Percentiles rank a stretch among this genome's conserved stretches.
phyloP scores from a whole-genome alignment of 2,329 filamentous ascomycete genomes.

The Acrodontium crateriforme region DNA sequence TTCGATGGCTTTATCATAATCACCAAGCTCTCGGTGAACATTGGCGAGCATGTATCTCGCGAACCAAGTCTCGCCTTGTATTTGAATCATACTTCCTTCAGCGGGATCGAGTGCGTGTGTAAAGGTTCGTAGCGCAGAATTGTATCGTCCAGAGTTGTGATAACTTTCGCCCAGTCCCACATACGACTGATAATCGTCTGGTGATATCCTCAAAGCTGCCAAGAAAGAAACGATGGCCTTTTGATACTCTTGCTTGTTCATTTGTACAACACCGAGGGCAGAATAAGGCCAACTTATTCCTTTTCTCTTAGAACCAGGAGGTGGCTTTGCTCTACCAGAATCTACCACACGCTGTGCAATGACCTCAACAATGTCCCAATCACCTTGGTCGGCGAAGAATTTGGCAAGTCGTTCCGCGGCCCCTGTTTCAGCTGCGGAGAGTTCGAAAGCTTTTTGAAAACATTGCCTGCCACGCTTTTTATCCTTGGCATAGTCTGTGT shows the following conservation, averaged over 20 bases:
- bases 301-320: constrained; percentile 84
- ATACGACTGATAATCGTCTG: constrained; percentile 87
- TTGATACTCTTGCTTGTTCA: constrained; percentile 84
- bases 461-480: constrained; percentile 76
- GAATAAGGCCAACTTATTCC: constrained; percentile 94
- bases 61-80: constrained; percentile 70
- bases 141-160: constrained; percentile 80
- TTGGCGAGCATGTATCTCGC: constrained; percentile 95
- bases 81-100: constrained; percentile 39
- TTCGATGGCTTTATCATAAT: constrained; percentile 67
- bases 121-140: constrained; percentile 88
- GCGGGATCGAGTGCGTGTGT: constrained; percentile 70
- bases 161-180: constrained; percentile 96
- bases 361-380: constrained; percentile 94
- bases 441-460: constrained; percentile 90
- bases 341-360: constrained; percentile 83
- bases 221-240: constrained; percentile 88
- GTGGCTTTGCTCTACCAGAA: constrained; percentile 81
- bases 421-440: constrained; percentile 73
- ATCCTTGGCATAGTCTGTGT: constrained; percentile 80
- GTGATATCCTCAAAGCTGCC: constrained; percentile 68
- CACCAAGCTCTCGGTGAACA: constrained; percentile 81
- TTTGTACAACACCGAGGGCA: constrained; percentile 80
- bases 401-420: constrained; percentile 78
- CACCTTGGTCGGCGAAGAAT: constrained; percentile 74